Base-by-base conservation (phyloP, 768 basidiomycete species). In the Mycena vitilis region DNA sequence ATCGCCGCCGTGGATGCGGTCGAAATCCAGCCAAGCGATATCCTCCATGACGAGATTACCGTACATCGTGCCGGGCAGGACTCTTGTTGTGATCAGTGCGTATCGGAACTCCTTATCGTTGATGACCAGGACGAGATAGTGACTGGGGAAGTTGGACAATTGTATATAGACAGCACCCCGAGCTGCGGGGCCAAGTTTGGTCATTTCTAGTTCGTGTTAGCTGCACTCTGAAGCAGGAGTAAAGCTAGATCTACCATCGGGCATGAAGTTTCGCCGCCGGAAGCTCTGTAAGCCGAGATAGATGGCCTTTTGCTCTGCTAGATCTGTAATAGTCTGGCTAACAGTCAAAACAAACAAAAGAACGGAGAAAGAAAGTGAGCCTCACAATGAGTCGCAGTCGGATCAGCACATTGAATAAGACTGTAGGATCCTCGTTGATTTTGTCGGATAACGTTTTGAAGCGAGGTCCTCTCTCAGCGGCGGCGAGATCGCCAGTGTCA, bases 61-160 rank as follows among this genome's bases (percentile, higher is more conserved):
- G 73, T 86, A 89, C 79, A 86, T 83, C 15, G 86, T 84, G 15
- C 88, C 87, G 0, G 84, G 75, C 16, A 88, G 75, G 9, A 86
- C 80, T 70, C 86, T 83, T 57, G 89, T 89, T 10, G 88, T 89
- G 60, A 97, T 91, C 45, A 97, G 84, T 9, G 95, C 96, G 75
- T 92, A 96, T 54, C 89, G 88, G 73, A 95, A 91, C 59, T 90
- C 87, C 53, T 89, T 85, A 66, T 95, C 91, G 0, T 89, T 89
- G 69, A 95, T 88, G 48, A 95, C 90, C 30, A 96, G 85, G 13
- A 95, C 93, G 47, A 98, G 88, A 76, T 95, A 95, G 76, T 96
- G 92, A 52, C 82, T 86, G 1, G 92, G 90, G 74, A 94, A 95
- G 65, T 88, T 91, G 48, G 89, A 76, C 10, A 96, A 85, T 73